Base-by-base conservation (phyloP, 495 filamentous ascomycete genomes). In the Pseudevernia furfuracea region DNA sequence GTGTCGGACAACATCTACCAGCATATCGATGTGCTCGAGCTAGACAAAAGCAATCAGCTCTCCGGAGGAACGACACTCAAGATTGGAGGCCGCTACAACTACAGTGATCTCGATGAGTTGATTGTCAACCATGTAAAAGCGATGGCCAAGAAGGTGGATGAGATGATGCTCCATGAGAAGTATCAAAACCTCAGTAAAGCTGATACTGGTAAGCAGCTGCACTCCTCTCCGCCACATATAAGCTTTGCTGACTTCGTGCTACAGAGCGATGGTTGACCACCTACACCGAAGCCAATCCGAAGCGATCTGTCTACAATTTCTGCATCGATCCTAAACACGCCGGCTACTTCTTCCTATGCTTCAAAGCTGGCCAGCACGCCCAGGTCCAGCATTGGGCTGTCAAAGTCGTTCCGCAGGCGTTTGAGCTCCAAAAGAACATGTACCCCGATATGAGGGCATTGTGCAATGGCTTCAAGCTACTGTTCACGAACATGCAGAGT, bases 81-180 rank as follows among this genome's bases (percentile, higher is more conserved):
- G 69, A 88, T 97, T 48, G 89, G 85, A 19, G 88, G 90, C 55
- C 89, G 89, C 71, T 92, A 91, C 74, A 93, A 81, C 6, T 98
- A 98, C 79, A 89, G 84, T 58, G 94, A 98, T 88, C 78, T 98
- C 61, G 94, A 98, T 75, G 94, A 98, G 75, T 76, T 98, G 75
- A 97, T 98, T 69, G 92, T 92, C 74, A 91, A 91, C 65, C 94
- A 98, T 68, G 89, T 98, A 70, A 93, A 96, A 77, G 89, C 92
- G 41, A 97, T 97, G 93, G 90, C 91, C 37, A 90, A 88, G 78
- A 98, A 98, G 78, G 92, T 97, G 11, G 93, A 96, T 59, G 94
- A 98, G 78, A 88, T 98, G 80, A 90, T 89, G 82, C 78, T 87
- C 67, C 84, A 96, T 76, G 92, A 96, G 68, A 95, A 96, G 74